phyloP scores from a whole-genome alignment of 106 monocot genomes.

The Dioscorea alata region DNA sequence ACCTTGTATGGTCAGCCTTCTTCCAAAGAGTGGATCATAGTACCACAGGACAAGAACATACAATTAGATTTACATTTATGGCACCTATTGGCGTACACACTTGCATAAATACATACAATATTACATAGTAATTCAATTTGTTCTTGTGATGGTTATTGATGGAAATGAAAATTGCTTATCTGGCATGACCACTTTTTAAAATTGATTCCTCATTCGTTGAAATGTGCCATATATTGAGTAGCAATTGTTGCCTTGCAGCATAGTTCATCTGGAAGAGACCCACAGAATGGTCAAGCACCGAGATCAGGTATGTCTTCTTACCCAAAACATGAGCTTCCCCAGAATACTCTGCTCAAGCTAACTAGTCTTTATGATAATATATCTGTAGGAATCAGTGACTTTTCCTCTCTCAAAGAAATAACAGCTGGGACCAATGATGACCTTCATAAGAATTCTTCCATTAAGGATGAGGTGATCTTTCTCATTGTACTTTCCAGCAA shows the following conservation, averaged over 20 bases:
- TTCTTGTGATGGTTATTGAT: too few species aligned
- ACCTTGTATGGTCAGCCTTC: too few species aligned
- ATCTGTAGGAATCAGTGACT: slow-evolving; percentile 4
- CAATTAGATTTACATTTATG: too few species aligned
- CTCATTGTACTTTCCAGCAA: background rate
- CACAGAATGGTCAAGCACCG: slow-evolving; percentile 2
- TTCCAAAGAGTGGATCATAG: too few species aligned
- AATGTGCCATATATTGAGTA: too few species aligned
- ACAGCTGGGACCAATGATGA: background rate
- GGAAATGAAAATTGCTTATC: too few species aligned
- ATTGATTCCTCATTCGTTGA: too few species aligned
- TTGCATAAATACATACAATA: too few species aligned
- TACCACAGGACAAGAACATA: too few species aligned
- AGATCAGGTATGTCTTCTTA: slow-evolving; percentile 12
- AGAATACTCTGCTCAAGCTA: slow-evolving; percentile 5
- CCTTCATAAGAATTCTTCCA: slow-evolving; percentile 3
- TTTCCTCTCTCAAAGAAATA: slow-evolving; percentile 10
- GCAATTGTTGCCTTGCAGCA: slow-evolving; percentile 1
- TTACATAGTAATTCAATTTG: too few species aligned
- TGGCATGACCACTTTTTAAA: too few species aligned
- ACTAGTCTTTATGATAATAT: slow-evolving; percentile 6
- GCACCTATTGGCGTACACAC: too few species aligned
- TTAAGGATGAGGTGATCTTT: slow-evolving; percentile 10
- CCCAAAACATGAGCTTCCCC: slow-evolving; percentile 10
- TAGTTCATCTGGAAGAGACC: slow-evolving; percentile 4